These are phyloP conservation scores for Panicum miliaceum DNA, from an alignment of 176 grass and related monocot species.

Conservation along the genomic window DNA sequence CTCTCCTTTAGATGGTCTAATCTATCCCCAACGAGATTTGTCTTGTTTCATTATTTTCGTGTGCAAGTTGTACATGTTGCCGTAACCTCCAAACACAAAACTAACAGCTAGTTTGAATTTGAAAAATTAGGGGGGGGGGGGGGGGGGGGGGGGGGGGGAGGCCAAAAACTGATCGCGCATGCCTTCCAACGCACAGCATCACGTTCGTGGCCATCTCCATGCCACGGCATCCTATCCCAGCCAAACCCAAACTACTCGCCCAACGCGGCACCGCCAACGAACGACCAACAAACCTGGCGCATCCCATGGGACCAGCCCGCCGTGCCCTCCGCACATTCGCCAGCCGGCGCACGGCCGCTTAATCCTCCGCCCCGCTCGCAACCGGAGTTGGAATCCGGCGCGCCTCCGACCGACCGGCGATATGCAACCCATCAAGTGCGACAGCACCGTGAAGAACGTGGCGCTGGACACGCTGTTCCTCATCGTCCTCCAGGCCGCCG, in stretches of 20 bases:
- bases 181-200: no score
- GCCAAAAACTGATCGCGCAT: no score
- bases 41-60: no score
- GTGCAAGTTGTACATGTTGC: no score
- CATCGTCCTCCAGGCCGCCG: constrained; percentile 47
- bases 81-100: no score
- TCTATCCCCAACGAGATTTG: no score
- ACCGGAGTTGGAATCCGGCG: neutral
- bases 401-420: neutral
- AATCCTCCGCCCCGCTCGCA: neutral
- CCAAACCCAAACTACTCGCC: neutral
- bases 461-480: constrained; percentile 58
- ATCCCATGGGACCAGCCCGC: neutral
- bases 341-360: constrained; percentile 29
- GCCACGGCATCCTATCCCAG: constrained; percentile 2
- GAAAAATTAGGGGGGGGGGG: no score
- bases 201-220: neutral
- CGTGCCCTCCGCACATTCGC: constrained; percentile 7
- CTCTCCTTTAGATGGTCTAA: no score
- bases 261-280: neutral
- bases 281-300: neutral
- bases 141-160: no score
- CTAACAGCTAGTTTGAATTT: no score
- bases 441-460: constrained; percentile 32
- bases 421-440: constrained; percentile 28